These are phyloP conservation scores for Pseudocercospora musae DNA, from an alignment of 2,329 filamentous ascomycete genomes.

Conservation along the genomic window DNA sequence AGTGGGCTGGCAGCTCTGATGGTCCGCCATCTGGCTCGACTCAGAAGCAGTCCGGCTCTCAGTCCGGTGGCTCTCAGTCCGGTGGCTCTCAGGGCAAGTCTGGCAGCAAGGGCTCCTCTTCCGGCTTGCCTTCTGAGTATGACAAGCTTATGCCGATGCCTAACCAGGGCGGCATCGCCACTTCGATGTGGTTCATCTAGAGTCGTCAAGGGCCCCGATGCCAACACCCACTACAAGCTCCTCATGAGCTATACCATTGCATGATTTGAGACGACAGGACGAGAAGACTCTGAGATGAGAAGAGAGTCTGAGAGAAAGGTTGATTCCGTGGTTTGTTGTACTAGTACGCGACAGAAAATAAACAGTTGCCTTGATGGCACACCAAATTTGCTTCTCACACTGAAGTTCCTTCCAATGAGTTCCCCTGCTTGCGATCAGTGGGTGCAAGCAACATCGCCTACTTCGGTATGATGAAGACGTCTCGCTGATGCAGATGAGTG, in stretches of 20 bases:
- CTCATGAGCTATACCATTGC: neutral
- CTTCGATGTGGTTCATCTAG: constrained; percentile 51
- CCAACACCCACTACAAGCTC: neutral
- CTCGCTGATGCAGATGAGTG: neutral
- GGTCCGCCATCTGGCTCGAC: constrained; percentile 17
- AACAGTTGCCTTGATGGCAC: constrained; percentile 7
- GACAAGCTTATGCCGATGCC: constrained; percentile 42
- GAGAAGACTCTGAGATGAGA: neutral
- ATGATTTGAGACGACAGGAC: neutral
- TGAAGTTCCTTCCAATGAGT: neutral
- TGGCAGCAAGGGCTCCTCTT: constrained; percentile 22
- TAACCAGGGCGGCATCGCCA: constrained; percentile 39
- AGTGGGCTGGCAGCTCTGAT: constrained; percentile 30
- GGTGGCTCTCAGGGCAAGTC: constrained; percentile 36
- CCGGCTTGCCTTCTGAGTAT: constrained; percentile 25
- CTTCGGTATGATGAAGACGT: neutral
- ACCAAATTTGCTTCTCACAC: neutral
- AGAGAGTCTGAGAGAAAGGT: neutral
- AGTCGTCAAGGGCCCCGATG: neutral
- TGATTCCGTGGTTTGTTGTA: neutral
- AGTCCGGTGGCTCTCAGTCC: constrained; percentile 20
- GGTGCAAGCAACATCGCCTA: neutral
- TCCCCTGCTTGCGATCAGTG: neutral
- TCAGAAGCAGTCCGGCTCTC: constrained; percentile 17
- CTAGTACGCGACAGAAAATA: constrained; percentile 3